Evolutionary conservation across 2,329 filamentous ascomycete species (phyloP).

Genomic region (Cladorrhinum sp.): DNA sequence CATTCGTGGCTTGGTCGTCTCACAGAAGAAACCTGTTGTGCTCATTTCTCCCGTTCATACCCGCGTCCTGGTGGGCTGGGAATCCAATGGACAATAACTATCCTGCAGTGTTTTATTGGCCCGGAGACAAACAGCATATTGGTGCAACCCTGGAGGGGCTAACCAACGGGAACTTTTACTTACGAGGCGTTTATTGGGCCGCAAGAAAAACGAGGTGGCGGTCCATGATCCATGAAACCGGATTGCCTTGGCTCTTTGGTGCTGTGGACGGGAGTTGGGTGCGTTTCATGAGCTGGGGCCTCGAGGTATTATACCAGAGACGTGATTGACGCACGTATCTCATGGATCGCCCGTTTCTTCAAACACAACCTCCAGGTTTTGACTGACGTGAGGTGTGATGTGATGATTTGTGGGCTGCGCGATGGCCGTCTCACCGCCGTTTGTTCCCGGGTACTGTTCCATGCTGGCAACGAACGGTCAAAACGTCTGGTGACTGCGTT

Average conservation of each 20-base stretch:
- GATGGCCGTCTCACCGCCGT: constrained; percentile 8
- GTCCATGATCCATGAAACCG: constrained; percentile 8
- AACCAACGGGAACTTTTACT: constrained; percentile 8
- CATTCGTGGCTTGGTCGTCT: not conserved
- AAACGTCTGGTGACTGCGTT: not conserved
- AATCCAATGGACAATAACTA: constrained; percentile 12
- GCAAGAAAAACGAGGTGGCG: constrained; percentile 7
- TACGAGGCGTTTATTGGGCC: constrained; percentile 17
- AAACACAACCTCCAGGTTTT: not conserved
- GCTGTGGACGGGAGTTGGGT: constrained; percentile 5
- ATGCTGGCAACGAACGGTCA: not conserved
- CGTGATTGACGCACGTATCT: constrained; percentile 2
- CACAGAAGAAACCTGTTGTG: not conserved
- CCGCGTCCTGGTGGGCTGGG: constrained; percentile 10
- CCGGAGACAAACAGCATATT: constrained; percentile 12
- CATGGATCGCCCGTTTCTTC: not conserved
- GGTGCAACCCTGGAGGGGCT: constrained; percentile 13
- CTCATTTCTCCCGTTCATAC: constrained; percentile 20
- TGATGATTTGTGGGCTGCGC: constrained; percentile 1
- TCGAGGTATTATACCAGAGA: not conserved
- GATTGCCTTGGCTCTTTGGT: constrained; percentile 8
- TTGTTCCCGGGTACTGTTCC: constrained; percentile 5
- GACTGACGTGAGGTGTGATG: constrained; percentile 2
- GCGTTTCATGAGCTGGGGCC: not conserved
- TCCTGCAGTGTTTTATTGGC: constrained; percentile 8